Conservation (phyloP, 345 rosid species). For the Tarenaya hassleriana region DNA sequence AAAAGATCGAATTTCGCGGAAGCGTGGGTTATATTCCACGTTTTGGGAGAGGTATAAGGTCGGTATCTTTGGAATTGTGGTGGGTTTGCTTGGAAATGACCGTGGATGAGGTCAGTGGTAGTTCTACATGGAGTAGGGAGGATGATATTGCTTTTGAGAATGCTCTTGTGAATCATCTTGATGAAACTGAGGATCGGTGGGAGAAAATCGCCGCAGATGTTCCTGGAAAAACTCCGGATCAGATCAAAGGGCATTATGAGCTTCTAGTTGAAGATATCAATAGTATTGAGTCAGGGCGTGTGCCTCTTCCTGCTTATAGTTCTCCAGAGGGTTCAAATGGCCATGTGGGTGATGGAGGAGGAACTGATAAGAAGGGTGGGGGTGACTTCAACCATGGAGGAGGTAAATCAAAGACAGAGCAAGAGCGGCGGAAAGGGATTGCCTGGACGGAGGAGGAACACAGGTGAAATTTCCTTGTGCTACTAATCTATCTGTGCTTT, state of each 20-base stretch:
- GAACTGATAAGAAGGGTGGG: slow-evolving; percentile 30
- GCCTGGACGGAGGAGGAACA: slow-evolving; percentile 84
- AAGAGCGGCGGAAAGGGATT: slow-evolving; percentile 69
- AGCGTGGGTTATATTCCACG: too few relatives aligned
- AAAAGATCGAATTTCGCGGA: too few relatives aligned
- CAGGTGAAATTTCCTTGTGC: slow-evolving; percentile 34
- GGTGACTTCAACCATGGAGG: slow-evolving; percentile 50
- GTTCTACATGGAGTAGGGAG: slow-evolving; percentile 65
- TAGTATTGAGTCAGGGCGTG: slow-evolving; percentile 68
- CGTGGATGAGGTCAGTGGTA: slow-evolving; percentile 41
- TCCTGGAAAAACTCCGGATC: slow-evolving; percentile 60
- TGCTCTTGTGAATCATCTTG: slow-evolving; percentile 56
- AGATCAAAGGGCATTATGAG: slow-evolving; percentile 54
- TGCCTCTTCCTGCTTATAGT: slow-evolving; percentile 61
- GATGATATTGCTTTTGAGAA: slow-evolving; percentile 76
- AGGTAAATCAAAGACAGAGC: slow-evolving; percentile 52
- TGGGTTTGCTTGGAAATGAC: slow-evolving; percentile 36
- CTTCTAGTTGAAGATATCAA: slow-evolving; percentile 53
- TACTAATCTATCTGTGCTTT: not conserved
- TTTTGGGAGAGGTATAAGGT: too few relatives aligned
- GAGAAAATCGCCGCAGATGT: slow-evolving; percentile 52
- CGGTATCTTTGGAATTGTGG: not conserved
- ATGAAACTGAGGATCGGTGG: slow-evolving; percentile 39
- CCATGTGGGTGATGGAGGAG: slow-evolving; percentile 48
- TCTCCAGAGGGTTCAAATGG: slow-evolving; percentile 41